These are phyloP conservation scores for Trichoderma citrinoviride DNA, from an alignment of 2,329 filamentous ascomycete genomes.

Conservation along the genomic window DNA sequence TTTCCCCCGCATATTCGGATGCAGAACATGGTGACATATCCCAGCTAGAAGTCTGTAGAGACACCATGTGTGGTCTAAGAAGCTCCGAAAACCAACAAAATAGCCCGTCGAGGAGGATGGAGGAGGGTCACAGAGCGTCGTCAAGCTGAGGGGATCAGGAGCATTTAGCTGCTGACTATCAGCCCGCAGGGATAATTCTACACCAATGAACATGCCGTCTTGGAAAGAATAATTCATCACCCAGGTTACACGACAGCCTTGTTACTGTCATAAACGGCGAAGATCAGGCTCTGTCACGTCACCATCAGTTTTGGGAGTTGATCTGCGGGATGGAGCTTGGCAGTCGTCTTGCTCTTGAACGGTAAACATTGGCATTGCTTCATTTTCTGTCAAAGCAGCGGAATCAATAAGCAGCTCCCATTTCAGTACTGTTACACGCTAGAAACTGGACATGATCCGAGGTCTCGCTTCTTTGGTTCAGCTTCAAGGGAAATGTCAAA, in stretches of 20 bases:
- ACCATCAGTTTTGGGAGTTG: too few relatives aligned
- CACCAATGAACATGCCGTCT: not conserved
- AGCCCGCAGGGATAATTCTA: slow-evolving; percentile 6
- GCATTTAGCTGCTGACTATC: not conserved
- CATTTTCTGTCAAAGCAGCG: not conserved
- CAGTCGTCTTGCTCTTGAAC: too few relatives aligned
- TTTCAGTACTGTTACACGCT: not conserved
- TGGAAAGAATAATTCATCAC: not conserved
- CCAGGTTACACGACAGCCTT: not conserved
- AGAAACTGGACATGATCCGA: slow-evolving; percentile 27
- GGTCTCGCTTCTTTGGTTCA: slow-evolving; percentile 25
- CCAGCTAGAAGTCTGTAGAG: not conserved
- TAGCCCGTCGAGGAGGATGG: not conserved
- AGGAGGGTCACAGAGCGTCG: not conserved
- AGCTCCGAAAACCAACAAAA: not conserved
- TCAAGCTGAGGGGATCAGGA: not conserved
- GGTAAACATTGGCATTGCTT: not conserved
- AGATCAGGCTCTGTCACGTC: too few relatives aligned
- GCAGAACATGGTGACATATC: not conserved
- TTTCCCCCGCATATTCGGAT: not conserved
- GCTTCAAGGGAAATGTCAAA: slow-evolving; percentile 69
- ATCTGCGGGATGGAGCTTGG: too few relatives aligned
- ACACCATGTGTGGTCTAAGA: not conserved
- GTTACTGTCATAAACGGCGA: too few relatives aligned
- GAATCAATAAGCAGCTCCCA: not conserved